A percentile compares a stretch with the other conserved stretches of the same genome.
These are phyloP conservation scores for Diaporthe nobilis DNA, from an alignment of 2,329 filamentous ascomycete genomes.

Conservation along the genomic window DNA sequence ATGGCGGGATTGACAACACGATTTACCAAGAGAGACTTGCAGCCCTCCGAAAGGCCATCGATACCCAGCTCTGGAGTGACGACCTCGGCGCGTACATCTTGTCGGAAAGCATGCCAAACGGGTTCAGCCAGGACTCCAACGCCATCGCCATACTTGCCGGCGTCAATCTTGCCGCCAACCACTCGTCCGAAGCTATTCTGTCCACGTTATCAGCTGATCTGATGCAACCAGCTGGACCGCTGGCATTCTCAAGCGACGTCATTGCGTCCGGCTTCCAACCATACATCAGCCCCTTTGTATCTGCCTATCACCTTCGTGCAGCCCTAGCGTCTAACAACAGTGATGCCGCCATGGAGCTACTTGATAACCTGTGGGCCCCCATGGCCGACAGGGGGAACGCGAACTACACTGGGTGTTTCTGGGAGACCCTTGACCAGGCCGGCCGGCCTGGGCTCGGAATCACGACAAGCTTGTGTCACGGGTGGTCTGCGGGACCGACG, in stretches of 20 bases:
- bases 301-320: not conserved
- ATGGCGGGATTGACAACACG: not conserved
- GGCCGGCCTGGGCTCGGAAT: not conserved
- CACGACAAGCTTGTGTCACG: not conserved
- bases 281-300: not conserved
- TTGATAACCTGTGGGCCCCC: not conserved
- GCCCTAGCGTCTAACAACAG: not conserved
- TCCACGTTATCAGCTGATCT: not conserved
- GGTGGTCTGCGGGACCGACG: not conserved
- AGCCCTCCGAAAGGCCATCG: not conserved
- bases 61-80: not conserved
- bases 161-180: slow-evolving; percentile 15
- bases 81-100: not conserved
- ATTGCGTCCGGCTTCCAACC: not conserved
- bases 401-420: not conserved
- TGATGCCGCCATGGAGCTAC: not conserved
- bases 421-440: not conserved
- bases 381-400: not conserved
- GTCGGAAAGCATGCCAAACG: not conserved
- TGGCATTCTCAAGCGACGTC: not conserved
- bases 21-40: not conserved
- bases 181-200: not conserved
- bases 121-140: slow-evolving; percentile 5
- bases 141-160: slow-evolving; percentile 2
- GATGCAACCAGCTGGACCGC: not conserved